Evolutionary conservation across 2,329 filamentous ascomycete genomes (phyloP), one percentile per base, ranked within the genome.

Genomic region (Macrophomina pseudophaseolina): DNA sequence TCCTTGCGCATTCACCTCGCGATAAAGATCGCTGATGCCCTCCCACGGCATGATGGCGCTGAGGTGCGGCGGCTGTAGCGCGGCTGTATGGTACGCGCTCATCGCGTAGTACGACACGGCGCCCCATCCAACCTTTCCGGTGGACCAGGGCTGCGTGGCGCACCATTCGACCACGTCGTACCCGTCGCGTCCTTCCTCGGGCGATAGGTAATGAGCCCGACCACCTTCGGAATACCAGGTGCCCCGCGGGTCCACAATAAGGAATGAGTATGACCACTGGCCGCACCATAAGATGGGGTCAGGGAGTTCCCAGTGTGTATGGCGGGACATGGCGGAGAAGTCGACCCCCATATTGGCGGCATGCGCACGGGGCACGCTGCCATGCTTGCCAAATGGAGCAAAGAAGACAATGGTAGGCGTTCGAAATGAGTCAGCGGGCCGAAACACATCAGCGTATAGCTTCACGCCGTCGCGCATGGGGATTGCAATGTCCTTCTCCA

Each of bases 11-110:
- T 83, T 80, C 30, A 80, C 77, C 68, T 85, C 82, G 2, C 81
- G 78, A 67, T 82, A 84, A 5, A 83, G 69, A 68, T 85, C 83
- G 0, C 76, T 76, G 48, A 74, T 78, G 11, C 80, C 82, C 70
- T 85, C 83, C 81, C 81, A 82, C 54, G 74, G 84, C 0, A 80
- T 81, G 44, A 84, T 81, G 0, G 76, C 76, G n/a, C 75, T 74
- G 5, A 83, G 74, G 16, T 74, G 75, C 0, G 81, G 82, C 8
- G 82, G 82, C 32, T 77, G 73, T 48, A 77, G 70, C 0, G 79
- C 73, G 0, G 80, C 82, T 12, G 82, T 76, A 51, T 79, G 79
- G 77, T 78, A 81, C 18, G 53, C 38, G 0, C 75, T 73, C 44
- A 76, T 80, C 0, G 80, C 81, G 9, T 83, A 74, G 8, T 75